These are phyloP conservation scores for Andalucia godoyi DNA, from an alignment of 78 protist genomes.

Conservation along the genomic window DNA sequence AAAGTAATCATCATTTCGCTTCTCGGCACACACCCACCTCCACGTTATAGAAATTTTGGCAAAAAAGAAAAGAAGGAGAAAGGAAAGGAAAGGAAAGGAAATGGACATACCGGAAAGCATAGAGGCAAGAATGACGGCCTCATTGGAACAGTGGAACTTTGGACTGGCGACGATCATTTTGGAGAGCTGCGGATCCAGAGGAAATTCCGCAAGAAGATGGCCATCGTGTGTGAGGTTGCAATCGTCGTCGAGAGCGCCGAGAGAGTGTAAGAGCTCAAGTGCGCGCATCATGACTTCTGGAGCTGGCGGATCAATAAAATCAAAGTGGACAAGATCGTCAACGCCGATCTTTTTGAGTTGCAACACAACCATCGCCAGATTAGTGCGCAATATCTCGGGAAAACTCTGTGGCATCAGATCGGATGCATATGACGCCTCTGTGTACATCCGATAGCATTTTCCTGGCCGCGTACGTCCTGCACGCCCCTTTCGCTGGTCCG, in stretches of 20 bases:
- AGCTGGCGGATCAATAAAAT: conserved; percentile 98
- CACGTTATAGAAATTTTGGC: no score
- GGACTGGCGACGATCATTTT: conserved; percentile 66
- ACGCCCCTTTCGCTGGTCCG: conserved; percentile 99
- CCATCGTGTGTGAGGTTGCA: conserved; percentile 78
- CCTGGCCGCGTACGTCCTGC: conserved; percentile 99
- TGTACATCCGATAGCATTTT: conserved; percentile 79
- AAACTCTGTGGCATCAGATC: conserved; percentile 77
- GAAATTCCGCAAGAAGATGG: conserved; percentile 66
- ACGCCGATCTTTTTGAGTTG: conserved; percentile 84
- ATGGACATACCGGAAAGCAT: conserved; percentile 53
- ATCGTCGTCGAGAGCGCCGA: conserved; percentile 95
- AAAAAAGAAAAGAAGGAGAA: neutral
- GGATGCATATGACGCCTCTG: conserved; percentile 62
- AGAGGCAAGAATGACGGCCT: conserved; percentile 78
- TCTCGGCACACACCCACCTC: no score
- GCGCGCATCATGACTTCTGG: conserved; percentile 97
- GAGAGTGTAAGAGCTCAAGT: conserved; percentile 81
- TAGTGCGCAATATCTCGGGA: conserved; percentile 95
- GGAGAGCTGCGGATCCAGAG: conserved; percentile 95
- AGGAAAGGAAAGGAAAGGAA: neutral
- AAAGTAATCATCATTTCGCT: no score
- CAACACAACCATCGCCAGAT: conserved; percentile 69
- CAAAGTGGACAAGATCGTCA: conserved; percentile 91
- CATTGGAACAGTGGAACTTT: conserved; percentile 71